Evolutionary conservation across 805 yeast genomes (phyloP), one percentile per base, ranked within the genome.

Genomic region (Yarrowia osloensis): DNA sequence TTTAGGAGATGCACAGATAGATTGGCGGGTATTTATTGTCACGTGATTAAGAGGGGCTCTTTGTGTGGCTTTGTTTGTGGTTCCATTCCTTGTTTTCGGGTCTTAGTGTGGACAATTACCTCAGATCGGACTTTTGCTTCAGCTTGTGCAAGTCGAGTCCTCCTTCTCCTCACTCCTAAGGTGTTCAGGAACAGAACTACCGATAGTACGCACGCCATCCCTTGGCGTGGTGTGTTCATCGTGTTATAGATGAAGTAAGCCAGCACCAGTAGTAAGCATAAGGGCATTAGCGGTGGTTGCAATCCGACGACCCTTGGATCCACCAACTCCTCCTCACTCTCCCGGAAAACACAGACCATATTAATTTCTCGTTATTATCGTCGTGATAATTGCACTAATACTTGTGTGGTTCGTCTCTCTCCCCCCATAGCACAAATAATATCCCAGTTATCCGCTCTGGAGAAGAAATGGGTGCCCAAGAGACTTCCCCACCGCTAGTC

Each of bases 171-270:
- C 24, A 9, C 33, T 47, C 52, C 35, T n/a, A 47, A 47, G 22
- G 17, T 47, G 52, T 47, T 26, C 52, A 47, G 52, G 52, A 47
- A 47, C 52, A 47, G 11, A 5, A 46, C 52, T 47, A 47, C 17
- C 11, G 35, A 28, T 47, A 47, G 52, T 8, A 5, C 50, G 8
- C 4, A 26, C 22, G 7, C 33, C 29, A 26, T 7, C 21, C 13
- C 50, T 46, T 46, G 50, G 50, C 21, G 31, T 46, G 31, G 33
- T 17, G 13, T 17, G 17, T 44, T 19, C 17, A 15, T 44, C 49
- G 49, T 13, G n/a, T 44, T 44, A 44, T 42, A 42, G 47, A 22
- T 42, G 47, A 5, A 21, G 28, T 21, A n/a, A 9, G 22, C 6
- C 17, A 9, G 28, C 28, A 13, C 9, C n/a, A 13, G 28, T 42